Conservation (phyloP, 2,329 filamentous ascomycete species). For the Gnomoniopsis smithogilvyi region DNA sequence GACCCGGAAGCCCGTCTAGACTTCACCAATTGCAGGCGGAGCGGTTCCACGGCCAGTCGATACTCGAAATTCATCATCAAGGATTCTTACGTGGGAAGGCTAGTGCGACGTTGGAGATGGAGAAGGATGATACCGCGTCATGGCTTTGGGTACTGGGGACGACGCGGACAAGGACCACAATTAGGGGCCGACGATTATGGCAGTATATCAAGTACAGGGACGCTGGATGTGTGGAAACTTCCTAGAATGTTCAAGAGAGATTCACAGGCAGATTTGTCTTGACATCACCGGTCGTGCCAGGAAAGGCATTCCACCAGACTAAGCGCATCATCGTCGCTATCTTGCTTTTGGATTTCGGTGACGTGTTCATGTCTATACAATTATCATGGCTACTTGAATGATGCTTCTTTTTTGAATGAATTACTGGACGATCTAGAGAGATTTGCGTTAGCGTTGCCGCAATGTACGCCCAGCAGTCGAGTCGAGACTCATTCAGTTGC, state of each 20-base stretch:
- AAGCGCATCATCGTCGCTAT: no score
- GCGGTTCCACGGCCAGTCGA: not conserved
- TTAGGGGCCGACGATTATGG: not conserved
- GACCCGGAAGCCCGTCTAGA: not conserved
- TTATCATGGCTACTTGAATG: constrained; percentile 14
- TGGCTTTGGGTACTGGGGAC: not conserved
- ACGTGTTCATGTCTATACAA: constrained; percentile 15
- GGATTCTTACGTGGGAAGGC: not conserved
- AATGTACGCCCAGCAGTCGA: not conserved
- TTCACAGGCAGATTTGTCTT: not conserved
- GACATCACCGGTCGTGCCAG: no score
- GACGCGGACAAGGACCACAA: not conserved
- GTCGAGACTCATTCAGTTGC: constrained; percentile 9
- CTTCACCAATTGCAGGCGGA: not conserved
- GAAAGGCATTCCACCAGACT: no score
- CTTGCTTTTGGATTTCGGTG: not conserved
- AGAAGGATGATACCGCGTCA: not conserved
- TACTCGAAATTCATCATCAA: not conserved
- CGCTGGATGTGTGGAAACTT: not conserved
- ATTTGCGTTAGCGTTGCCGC: constrained; percentile 1
- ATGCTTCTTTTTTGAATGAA: not conserved
- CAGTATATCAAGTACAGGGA: not conserved
- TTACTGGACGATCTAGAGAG: constrained; percentile 18
- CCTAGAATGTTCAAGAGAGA: not conserved
- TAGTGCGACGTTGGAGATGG: not conserved